phyloP scores from a whole-genome alignment of 1,284 basidiomycete species.

The Ceratobasidium papillatum region DNA sequence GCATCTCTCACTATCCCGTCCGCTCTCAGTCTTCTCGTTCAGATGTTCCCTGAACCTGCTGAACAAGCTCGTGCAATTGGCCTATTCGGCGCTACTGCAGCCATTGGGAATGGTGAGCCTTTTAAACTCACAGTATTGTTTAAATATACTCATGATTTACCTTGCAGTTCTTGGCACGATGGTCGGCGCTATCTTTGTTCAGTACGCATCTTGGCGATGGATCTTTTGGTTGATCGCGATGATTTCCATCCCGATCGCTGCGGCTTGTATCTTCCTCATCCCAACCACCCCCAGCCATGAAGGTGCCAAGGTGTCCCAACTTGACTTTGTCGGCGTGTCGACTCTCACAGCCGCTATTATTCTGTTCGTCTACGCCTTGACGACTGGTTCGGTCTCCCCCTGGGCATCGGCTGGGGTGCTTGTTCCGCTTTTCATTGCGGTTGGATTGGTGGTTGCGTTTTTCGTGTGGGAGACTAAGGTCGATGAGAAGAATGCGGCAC shows the following conservation, averaged over 20 bases:
- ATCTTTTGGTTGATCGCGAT: constrained; percentile 59
- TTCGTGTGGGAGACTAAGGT: constrained; percentile 56
- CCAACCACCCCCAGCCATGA: constrained; percentile 45
- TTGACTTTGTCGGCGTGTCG: constrained; percentile 51
- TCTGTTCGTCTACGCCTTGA: constrained; percentile 61
- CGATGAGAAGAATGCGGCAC: constrained; percentile 53
- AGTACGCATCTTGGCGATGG: constrained; percentile 58
- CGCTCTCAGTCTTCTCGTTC: constrained; percentile 58
- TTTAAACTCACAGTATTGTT: neutral
- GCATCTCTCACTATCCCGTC: constrained; percentile 56
- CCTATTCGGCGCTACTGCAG: constrained; percentile 58
- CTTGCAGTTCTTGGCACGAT: constrained; percentile 51
- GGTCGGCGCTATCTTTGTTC: constrained; percentile 52
- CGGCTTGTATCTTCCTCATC: constrained; percentile 52
- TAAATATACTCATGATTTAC: neutral
- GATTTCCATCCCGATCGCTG: constrained; percentile 53
- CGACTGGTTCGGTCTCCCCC: constrained; percentile 57
- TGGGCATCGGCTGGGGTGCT: constrained; percentile 57
- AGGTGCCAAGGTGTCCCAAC: constrained; percentile 47
- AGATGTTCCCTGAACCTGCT: constrained; percentile 56
- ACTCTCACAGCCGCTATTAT: constrained; percentile 49
- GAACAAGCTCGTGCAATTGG: constrained; percentile 60
- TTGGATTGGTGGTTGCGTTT: constrained; percentile 53
- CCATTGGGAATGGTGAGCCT: constrained; percentile 56
- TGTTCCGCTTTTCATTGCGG: constrained; percentile 57